Percentiles rank a stretch among this genome's conserved stretches.
Conservation (phyloP, 176 grass and related monocot species). For the Echinochloa phyllopogon region DNA sequence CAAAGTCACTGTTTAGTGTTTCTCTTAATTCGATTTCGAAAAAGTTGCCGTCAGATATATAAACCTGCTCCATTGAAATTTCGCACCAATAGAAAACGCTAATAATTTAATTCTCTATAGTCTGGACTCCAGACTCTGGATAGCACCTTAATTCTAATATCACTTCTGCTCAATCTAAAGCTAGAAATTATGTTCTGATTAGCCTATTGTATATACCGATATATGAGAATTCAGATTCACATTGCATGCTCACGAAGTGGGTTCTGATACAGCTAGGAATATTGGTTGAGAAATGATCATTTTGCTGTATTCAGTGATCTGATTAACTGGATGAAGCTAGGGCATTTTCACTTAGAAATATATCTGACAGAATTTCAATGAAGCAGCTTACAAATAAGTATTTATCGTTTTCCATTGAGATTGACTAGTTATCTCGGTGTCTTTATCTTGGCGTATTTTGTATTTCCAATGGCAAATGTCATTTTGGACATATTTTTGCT, state of each 20-base stretch:
- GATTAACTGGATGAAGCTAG: background rate
- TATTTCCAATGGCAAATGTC: background rate
- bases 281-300: background rate
- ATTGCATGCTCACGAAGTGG: background rate
- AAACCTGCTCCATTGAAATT: background rate
- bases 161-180: background rate
- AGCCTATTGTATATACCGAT: background rate
- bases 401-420: background rate
- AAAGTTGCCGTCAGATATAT: background rate
- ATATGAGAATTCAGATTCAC: constrained; percentile 10
- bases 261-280: constrained; percentile 5
- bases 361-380: background rate
- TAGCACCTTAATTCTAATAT: constrained; percentile 20
- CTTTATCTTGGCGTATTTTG: background rate
- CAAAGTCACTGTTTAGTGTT: background rate
- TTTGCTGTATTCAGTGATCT: background rate
- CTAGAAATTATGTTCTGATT: constrained; percentile 10
- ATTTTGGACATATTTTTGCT: background rate
- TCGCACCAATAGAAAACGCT: background rate
- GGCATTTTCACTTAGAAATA: constrained; percentile 18
- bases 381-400: background rate
- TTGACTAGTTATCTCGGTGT: background rate
- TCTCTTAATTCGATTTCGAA: background rate
- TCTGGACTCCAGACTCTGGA: background rate
- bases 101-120: background rate